Base-by-base conservation (phyloP, 2,329 filamentous ascomycete species). In the Beauveria rudraprayagi region DNA sequence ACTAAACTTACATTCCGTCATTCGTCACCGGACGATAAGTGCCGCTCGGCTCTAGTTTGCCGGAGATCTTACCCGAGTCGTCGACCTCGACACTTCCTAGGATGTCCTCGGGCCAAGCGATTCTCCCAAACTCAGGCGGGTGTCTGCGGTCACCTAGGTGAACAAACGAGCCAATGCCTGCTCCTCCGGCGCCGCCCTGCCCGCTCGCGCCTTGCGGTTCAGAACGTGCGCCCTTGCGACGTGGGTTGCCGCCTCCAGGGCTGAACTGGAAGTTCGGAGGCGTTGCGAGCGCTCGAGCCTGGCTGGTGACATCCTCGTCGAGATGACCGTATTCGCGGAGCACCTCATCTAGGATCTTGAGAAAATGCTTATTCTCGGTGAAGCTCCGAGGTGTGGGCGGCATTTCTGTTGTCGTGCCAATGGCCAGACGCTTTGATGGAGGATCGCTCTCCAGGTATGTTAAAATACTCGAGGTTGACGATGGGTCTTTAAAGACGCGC, bases 51-150 rank as follows among this genome's bases (percentile, higher is more conserved):
- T 85, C 79, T 64, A 83, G 82, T 64, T 78, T 80, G 24, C 83
- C 83, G 28, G 86, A 75, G 56, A 88, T 81, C 30, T 79, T 69
- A 0, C 86, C 86, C 7, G 73, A 65, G 1, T 76, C 77, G 68
- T 87, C 78, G 5, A 89, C 86, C 68, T 88, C 82, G 46, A 89
- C 78, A 64, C 85, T 88, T 43, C 86, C 86, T 59, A 89, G 75
- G 43, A 89, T 89, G 67, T 89, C 86, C 67, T 89, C 86, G 1
- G 86, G 85, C 78, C 83, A 88, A 2, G 86, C 84, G 68, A 89
- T 88, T 57, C 86, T 74, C 17, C 86, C 86, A 76, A 80, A 89
- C 66, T 87, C 85, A 0, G 84, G 85, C 2, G 85, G 84, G 56
- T 86, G 87, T 58, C 86, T 75, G 58, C 76, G 67, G 68, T 89